Evolutionary conservation across 2,329 filamentous ascomycete genomes (phyloP).

Genomic region (Cercospora sp.): DNA sequence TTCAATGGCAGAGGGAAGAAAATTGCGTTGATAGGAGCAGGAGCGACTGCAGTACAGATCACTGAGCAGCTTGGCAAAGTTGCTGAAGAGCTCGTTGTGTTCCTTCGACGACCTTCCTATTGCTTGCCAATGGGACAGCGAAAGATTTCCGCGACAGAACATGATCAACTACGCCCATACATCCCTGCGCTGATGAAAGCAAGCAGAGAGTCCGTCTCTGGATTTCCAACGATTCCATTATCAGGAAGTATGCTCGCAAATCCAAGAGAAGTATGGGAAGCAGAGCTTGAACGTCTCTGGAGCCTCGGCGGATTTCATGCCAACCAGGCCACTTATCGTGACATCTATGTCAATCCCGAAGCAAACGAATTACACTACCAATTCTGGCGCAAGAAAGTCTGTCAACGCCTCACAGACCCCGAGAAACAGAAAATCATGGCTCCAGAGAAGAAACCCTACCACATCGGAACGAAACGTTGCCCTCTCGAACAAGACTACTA

Average conservation of each 20-base stretch:
- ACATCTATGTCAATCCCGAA: conserved; percentile 49
- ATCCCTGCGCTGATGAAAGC: conserved; percentile 52
- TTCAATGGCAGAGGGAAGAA: conserved; percentile 41
- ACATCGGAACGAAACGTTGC: conserved; percentile 50
- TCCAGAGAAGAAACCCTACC: conserved; percentile 47
- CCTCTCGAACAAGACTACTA: conserved; percentile 52
- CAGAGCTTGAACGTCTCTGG: conserved; percentile 47
- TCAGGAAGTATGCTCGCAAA: conserved; percentile 55
- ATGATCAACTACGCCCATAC: conserved; percentile 48
- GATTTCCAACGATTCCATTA: conserved; percentile 53
- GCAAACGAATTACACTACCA: conserved; percentile 57
- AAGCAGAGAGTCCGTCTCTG: conserved; percentile 48
- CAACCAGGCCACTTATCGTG: conserved; percentile 57
- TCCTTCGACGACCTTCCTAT: conserved; percentile 67
- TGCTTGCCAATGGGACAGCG: conserved; percentile 61
- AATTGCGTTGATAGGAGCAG: conserved; percentile 47
- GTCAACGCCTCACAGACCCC: conserved; percentile 54
- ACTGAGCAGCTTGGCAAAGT: conserved; percentile 38
- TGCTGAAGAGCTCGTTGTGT: conserved; percentile 54
- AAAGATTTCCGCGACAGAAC: conserved; percentile 49
- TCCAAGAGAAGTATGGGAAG: conserved; percentile 44
- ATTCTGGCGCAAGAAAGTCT: conserved; percentile 58
- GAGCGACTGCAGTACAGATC: conserved; percentile 47
- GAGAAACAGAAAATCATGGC: conserved; percentile 54
- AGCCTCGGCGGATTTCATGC: conserved; percentile 55